These are phyloP conservation scores for Lunularia cruciata DNA, from an alignment of 225 moss, liverwort and hornwort species.

Conservation along the genomic window DNA sequence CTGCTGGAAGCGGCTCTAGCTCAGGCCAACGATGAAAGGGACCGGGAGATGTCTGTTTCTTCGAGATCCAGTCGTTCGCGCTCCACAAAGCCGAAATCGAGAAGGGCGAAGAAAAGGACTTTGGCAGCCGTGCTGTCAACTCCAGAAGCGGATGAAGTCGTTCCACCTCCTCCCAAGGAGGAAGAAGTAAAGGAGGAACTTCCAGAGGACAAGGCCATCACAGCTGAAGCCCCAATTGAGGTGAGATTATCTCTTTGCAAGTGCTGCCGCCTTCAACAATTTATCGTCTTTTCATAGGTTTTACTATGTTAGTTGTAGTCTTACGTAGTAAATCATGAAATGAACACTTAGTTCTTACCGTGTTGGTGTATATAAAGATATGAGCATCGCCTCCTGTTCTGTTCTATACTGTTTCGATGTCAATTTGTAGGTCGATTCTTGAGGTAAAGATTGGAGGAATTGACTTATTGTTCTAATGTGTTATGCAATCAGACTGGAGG, in stretches of 20 bases:
- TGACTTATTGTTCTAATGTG: too few species aligned
- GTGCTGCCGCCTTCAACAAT: too few species aligned
- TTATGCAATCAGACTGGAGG: constrained; percentile 55
- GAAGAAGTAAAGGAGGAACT: constrained; percentile 1
- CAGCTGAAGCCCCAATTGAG: constrained; percentile 18
- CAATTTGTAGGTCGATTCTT: too few species aligned
- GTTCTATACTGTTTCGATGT: too few species aligned
- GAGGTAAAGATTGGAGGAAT: too few species aligned
- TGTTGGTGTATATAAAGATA: too few species aligned
- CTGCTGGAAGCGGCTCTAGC: constrained; percentile 51
- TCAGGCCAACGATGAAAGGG: constrained; percentile 47
- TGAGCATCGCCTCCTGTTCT: too few species aligned
- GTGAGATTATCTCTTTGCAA: constrained; percentile 12
- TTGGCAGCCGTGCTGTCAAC: constrained; percentile 20
- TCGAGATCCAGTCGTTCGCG: constrained; percentile 1
- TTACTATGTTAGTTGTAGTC: not conserved
- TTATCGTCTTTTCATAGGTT: too few species aligned
- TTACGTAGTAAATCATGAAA: too few species aligned
- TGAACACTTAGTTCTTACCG: too few species aligned
- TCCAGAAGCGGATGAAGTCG: constrained; percentile 3
- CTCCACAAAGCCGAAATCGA: not conserved
- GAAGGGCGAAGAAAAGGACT: constrained; percentile 21
- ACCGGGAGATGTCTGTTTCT: constrained; percentile 28
- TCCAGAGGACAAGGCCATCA: not conserved
- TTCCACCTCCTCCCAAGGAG: constrained; percentile 3